These are phyloP conservation scores for Moesziomyces aphidis DNA, from an alignment of 1,284 basidiomycete genomes.

Conservation along the genomic window DNA sequence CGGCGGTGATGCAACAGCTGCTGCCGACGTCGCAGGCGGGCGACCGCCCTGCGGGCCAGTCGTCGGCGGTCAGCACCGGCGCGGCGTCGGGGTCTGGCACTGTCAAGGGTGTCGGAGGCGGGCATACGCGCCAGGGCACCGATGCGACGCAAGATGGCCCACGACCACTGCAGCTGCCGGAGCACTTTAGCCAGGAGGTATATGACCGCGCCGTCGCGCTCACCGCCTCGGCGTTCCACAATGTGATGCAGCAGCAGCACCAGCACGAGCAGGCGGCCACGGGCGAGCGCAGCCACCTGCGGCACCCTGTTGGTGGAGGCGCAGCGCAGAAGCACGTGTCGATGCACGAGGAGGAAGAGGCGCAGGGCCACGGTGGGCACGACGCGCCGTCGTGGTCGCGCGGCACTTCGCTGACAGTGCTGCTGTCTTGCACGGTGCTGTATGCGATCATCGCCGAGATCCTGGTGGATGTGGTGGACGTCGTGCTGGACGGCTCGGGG, in stretches of 20 bases:
- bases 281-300: conserved; percentile 29
- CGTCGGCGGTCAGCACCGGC: conserved; percentile 18
- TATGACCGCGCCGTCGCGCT: conserved; percentile 59
- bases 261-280: conserved; percentile 4
- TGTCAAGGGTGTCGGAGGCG: conserved; percentile 14
- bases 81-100: conserved; percentile 23
- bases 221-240: conserved; percentile 60
- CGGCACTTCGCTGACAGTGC: conserved; percentile 54
- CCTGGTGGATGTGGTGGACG: conserved; percentile 94
- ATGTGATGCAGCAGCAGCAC: conserved; percentile 46
- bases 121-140: conserved; percentile 22
- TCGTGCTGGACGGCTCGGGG: conserved; percentile 89
- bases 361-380: conserved; percentile 81
- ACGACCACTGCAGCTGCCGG: conserved; percentile 50
- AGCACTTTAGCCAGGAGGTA: conserved; percentile 54
- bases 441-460: conserved; percentile 98
- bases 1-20: conserved; percentile 60
- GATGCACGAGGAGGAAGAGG: conserved; percentile 61
- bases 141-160: conserved; percentile 32
- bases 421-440: conserved; percentile 80
- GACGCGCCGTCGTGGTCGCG: conserved; percentile 82
- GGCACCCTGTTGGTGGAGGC: conserved; percentile 15
- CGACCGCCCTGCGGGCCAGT: conserved; percentile 22
- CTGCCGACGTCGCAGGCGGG: conserved; percentile 44
- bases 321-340: conserved; percentile 47